Conservation (phyloP, 78 protist species). For the Dictyostelium purpureum region DNA sequence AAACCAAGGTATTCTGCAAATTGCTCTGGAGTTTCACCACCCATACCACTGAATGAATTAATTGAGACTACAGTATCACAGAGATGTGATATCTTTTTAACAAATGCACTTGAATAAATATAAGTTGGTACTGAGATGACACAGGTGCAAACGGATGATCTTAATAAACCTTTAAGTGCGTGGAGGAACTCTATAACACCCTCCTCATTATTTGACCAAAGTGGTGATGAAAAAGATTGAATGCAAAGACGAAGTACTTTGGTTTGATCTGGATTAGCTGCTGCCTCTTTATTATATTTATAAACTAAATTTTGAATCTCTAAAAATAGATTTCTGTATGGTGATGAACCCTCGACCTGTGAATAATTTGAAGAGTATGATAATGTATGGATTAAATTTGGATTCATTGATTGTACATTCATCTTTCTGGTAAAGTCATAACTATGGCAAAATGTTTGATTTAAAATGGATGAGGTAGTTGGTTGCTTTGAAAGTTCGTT, state of each 20-base stretch:
- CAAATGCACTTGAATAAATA: constrained; percentile 26
- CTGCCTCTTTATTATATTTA: constrained; percentile 55
- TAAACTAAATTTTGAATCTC: constrained; percentile 42
- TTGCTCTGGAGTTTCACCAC: constrained; percentile 63
- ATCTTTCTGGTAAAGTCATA: constrained; percentile 67
- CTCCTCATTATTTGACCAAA: constrained; percentile 65
- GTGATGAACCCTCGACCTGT: constrained; percentile 32
- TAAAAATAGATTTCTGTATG: constrained; percentile 45
- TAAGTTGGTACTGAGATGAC: constrained; percentile 79
- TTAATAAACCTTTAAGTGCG: constrained; percentile 60
- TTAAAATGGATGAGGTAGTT: background rate
- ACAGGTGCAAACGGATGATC: constrained; percentile 62
- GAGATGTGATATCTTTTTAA: constrained; percentile 44
- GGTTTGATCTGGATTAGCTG: background rate
- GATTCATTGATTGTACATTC: constrained; percentile 54
- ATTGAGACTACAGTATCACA: constrained; percentile 69
- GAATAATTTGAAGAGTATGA: background rate
- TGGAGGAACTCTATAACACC: constrained; percentile 76
- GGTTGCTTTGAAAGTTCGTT: constrained; percentile 20
- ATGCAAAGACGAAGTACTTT: constrained; percentile 16
- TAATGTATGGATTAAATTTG: constrained; percentile 37
- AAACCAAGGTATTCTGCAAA: constrained; percentile 78
- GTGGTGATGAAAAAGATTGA: constrained; percentile 71
- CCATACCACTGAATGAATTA: constrained; percentile 63
- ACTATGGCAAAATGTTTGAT: constrained; percentile 30